Percentiles rank a stretch among this genome's conserved stretches.
Evolutionary conservation across 805 yeast genomes (phyloP).

Genomic region (Metschnikowia similis): DNA sequence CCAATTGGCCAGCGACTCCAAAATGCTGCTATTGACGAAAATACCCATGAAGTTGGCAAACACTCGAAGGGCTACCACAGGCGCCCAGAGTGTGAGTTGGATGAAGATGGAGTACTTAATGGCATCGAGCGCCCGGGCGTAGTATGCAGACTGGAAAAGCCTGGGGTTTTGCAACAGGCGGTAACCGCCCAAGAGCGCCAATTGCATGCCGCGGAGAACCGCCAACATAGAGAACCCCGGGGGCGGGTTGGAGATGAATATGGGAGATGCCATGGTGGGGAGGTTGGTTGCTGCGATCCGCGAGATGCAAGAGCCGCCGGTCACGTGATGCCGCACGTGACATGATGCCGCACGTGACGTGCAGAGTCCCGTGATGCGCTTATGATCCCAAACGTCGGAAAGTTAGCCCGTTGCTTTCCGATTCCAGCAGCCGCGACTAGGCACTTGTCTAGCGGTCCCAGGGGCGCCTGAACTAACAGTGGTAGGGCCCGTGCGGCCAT

Average conservation of each 20-base stretch:
- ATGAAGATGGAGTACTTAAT: slow-evolving; percentile 34
- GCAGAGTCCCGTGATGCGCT: too few relatives aligned
- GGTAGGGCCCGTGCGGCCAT: too few relatives aligned
- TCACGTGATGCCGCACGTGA: not conserved
- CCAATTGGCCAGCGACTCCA: slow-evolving; percentile 13
- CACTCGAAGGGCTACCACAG: slow-evolving; percentile 17
- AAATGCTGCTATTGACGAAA: slow-evolving; percentile 1
- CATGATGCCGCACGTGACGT: too few relatives aligned
- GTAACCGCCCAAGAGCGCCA: slow-evolving; percentile 47
- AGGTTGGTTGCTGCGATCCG: not conserved
- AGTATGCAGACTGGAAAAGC: slow-evolving; percentile 27
- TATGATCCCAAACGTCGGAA: too few relatives aligned
- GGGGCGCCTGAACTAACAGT: too few relatives aligned
- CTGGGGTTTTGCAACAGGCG: slow-evolving; percentile 43
- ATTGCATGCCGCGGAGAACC: slow-evolving; percentile 50
- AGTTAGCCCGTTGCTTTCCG: too few relatives aligned
- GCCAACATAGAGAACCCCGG: slow-evolving; percentile 48
- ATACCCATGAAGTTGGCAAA: slow-evolving; percentile 8
- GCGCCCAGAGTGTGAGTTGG: slow-evolving; percentile 27
- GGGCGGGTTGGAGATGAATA: slow-evolving; percentile 54
- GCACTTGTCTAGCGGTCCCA: too few relatives aligned
- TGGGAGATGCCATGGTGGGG: slow-evolving; percentile 52
- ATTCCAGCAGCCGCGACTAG: too few relatives aligned
- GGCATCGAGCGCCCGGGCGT: slow-evolving; percentile 31
- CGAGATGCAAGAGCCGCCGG: not conserved